phyloP scores from a whole-genome alignment of 1,284 basidiomycete genomes.

The Apiotrichum siamense region DNA sequence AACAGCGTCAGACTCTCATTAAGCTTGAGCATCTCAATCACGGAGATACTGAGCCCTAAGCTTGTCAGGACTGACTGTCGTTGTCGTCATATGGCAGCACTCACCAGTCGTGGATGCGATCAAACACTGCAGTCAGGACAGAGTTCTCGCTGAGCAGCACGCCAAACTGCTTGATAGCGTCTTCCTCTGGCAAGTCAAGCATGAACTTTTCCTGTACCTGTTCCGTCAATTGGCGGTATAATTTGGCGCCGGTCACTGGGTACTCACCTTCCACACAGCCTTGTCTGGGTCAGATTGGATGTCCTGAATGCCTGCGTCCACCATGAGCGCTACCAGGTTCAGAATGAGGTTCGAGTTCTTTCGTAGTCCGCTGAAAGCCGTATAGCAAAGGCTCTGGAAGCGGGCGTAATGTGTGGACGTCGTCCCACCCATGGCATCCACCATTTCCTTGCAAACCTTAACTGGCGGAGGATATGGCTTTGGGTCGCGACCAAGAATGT shows the following conservation, averaged over 20 bases:
- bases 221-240: neutral
- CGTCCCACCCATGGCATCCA: conserved; percentile 98
- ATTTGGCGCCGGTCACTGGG: conserved; percentile 48
- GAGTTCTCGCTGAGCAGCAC: conserved; percentile 88
- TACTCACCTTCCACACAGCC: conserved; percentile 53
- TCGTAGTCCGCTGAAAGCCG: conserved; percentile 88
- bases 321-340: conserved; percentile 94
- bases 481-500: conserved; percentile 94
- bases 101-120: conserved; percentile 65
- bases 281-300: conserved; percentile 71
- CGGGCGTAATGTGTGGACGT: conserved; percentile 83
- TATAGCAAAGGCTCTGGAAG: conserved; percentile 94
- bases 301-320: conserved; percentile 95
- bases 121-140: conserved; percentile 86
- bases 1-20: too few relatives aligned
- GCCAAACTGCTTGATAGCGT: conserved; percentile 96
- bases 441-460: conserved; percentile 99
- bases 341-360: conserved; percentile 98
- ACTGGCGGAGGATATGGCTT: conserved; percentile 97
- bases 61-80: neutral
- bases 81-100: neutral
- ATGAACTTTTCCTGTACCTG: conserved; percentile 96
- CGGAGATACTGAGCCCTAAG: conserved; percentile 43
- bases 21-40: too few relatives aligned
- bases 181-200: conserved; percentile 86